Conservation (phyloP, 768 basidiomycete species). For the Chalciporus pseudorubinellus region DNA sequence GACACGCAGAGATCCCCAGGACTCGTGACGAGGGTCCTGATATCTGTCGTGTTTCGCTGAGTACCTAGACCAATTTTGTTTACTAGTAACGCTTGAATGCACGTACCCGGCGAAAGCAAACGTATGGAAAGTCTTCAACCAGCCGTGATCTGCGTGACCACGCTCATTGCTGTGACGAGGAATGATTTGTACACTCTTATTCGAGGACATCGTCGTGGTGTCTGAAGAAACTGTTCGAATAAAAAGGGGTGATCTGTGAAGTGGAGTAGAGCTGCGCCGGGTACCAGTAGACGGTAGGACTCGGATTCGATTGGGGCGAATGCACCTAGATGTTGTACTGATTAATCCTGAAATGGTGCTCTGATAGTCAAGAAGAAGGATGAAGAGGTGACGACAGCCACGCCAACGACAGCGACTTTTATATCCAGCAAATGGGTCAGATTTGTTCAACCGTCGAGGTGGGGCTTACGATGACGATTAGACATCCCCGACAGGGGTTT, state of each 20-base stretch:
- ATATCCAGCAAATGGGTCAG: conserved; percentile 11
- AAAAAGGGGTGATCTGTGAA: too few relatives aligned
- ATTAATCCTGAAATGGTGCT: conserved; percentile 4
- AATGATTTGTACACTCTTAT: conserved; percentile 35
- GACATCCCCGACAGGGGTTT: conserved; percentile 9
- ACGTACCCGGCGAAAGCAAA: conserved; percentile 72
- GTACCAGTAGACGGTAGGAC: too few relatives aligned
- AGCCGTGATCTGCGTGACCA: conserved; percentile 76
- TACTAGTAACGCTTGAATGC: neutral
- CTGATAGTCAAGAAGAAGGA: neutral
- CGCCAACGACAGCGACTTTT: conserved; percentile 5
- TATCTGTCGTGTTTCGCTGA: conserved; percentile 43
- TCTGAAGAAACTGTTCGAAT: conserved; percentile 1
- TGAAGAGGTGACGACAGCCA: neutral
- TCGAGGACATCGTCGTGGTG: conserved; percentile 13
- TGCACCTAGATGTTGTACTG: neutral
- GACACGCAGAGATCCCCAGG: conserved; percentile 77
- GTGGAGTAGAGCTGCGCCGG: neutral
- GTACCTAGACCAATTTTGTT: conserved; percentile 16
- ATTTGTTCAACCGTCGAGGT: neutral
- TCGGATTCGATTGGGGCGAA: neutral
- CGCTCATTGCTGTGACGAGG: conserved; percentile 61
- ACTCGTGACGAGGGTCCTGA: conserved; percentile 51
- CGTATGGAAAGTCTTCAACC: conserved; percentile 86
- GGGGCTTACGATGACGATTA: conserved; percentile 14